phyloP scores from a whole-genome alignment of 108 stramenopile species.

The Pseudonitzschia multiseries region DNA sequence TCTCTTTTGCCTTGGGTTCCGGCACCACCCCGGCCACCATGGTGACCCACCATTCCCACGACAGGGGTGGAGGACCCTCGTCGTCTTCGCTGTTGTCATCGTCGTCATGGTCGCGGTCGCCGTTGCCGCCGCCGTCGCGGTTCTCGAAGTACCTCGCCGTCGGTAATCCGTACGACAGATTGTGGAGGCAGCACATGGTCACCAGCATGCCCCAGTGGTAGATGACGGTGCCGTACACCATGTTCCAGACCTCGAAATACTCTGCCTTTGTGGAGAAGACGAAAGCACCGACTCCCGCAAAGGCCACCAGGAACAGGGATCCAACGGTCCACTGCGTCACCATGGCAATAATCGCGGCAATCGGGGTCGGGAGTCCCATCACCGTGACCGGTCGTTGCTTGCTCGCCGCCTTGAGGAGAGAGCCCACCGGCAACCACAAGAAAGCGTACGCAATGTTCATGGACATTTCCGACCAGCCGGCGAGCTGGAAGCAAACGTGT shows the following conservation, averaged over 20 bases:
- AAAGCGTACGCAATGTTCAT: slow-evolving; percentile 15
- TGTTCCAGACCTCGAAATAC: slow-evolving; percentile 17
- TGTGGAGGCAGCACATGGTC: slow-evolving; percentile 22
- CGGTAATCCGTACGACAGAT: slow-evolving; percentile 16
- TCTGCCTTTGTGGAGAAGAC: not conserved
- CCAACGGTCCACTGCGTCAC: not conserved
- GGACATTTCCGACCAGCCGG: not conserved
- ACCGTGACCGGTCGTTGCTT: not conserved
- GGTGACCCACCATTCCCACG: slow-evolving; percentile 5
- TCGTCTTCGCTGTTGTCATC: not conserved
- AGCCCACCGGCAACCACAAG: slow-evolving; percentile 29
- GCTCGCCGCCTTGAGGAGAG: slow-evolving; percentile 16
- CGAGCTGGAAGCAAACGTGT: not conserved
- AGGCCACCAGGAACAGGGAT: not conserved
- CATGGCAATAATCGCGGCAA: slow-evolving; percentile 17
- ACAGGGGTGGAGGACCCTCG: not conserved
- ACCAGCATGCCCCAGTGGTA: slow-evolving; percentile 30
- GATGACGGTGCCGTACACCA: slow-evolving; percentile 18
- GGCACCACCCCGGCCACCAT: not conserved
- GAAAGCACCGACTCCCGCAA: not conserved
- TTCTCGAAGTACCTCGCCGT: not conserved
- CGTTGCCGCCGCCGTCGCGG: not conserved
- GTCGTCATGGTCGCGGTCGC: not conserved
- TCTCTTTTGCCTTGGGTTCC: not conserved
- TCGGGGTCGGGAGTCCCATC: slow-evolving; percentile 20